Conservation (phyloP, 495 filamentous ascomycete genomes). For the Glutinoglossum americanum region DNA sequence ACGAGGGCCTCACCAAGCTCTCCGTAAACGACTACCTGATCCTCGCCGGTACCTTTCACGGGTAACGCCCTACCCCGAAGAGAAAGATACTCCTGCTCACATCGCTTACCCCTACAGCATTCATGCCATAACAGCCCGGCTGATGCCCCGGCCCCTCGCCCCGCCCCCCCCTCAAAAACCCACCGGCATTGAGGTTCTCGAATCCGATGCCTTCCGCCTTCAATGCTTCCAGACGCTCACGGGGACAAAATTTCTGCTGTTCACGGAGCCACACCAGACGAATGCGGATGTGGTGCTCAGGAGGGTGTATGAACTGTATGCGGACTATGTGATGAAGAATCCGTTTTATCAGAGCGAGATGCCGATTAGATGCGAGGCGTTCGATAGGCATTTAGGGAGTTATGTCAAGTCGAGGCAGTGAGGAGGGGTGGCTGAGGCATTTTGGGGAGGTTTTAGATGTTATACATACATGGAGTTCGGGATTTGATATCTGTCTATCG, state of each 20-base stretch:
- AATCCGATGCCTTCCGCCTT: slow-evolving; percentile 76
- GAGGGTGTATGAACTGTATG: slow-evolving; percentile 83
- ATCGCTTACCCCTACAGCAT: slow-evolving; percentile 19
- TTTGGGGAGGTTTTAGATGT: not conserved
- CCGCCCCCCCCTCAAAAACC: slow-evolving; percentile 18
- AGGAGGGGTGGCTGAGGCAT: slow-evolving; percentile 6
- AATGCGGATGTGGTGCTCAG: slow-evolving; percentile 65
- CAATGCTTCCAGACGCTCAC: slow-evolving; percentile 90
- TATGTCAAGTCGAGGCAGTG: slow-evolving; percentile 33
- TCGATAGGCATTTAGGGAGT: slow-evolving; percentile 61
- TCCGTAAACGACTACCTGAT: slow-evolving; percentile 88
- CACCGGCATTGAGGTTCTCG: slow-evolving; percentile 71
- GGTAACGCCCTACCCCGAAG: slow-evolving; percentile 24
- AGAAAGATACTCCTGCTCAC: not conserved
- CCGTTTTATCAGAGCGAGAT: slow-evolving; percentile 96
- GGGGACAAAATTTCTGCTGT: slow-evolving; percentile 85
- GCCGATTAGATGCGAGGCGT: slow-evolving; percentile 86
- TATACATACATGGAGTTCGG: not conserved
- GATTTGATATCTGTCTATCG: not conserved
- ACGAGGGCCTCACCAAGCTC: slow-evolving; percentile 61
- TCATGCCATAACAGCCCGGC: slow-evolving; percentile 52
- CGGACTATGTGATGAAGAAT: slow-evolving; percentile 98
- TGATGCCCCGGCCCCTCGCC: slow-evolving; percentile 12
- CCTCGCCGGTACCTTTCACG: slow-evolving; percentile 95
- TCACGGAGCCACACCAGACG: slow-evolving; percentile 77